Conservation (phyloP, 1,139 yeast species). For the Suhomyces yuchorum region DNA sequence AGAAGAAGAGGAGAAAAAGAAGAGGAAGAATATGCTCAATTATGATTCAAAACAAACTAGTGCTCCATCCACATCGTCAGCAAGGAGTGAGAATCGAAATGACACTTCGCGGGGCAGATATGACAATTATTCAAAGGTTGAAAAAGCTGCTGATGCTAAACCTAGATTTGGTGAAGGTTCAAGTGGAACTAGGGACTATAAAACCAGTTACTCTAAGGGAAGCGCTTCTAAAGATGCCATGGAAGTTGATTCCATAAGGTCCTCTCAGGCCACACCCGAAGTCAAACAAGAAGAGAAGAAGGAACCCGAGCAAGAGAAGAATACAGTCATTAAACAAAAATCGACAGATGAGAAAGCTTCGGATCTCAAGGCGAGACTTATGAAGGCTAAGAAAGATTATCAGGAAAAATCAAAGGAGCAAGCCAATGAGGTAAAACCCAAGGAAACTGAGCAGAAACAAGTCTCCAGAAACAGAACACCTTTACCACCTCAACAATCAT, state of each 20-base stretch:
- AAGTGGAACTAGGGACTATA: neutral
- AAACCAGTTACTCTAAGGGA: neutral
- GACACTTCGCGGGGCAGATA: constrained; percentile 19
- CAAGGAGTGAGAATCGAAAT: constrained; percentile 13
- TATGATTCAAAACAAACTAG: constrained; percentile 27
- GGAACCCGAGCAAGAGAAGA: constrained; percentile 5
- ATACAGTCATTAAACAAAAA: neutral
- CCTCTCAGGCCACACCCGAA: neutral
- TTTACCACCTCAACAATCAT: constrained; percentile 15
- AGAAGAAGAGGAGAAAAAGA: constrained; percentile 23
- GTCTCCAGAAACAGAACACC: constrained; percentile 13
- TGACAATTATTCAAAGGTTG: constrained; percentile 32
- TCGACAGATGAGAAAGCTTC: constrained; percentile 11
- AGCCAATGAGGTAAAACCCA: constrained; percentile 3
- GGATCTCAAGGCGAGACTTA: constrained; percentile 25
- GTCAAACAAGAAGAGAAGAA: constrained; percentile 4
- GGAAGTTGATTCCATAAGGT: neutral
- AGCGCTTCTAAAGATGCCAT: neutral
- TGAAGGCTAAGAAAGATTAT: constrained; percentile 30
- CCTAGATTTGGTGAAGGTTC: neutral
- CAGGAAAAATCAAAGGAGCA: constrained; percentile 16
- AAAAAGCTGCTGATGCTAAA: constrained; percentile 1
- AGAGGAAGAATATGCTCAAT: constrained; percentile 21
- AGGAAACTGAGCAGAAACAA: neutral
- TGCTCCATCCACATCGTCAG: constrained; percentile 1